Conservation (phyloP, 345 rosid genomes). For the Heritiera fomes region DNA sequence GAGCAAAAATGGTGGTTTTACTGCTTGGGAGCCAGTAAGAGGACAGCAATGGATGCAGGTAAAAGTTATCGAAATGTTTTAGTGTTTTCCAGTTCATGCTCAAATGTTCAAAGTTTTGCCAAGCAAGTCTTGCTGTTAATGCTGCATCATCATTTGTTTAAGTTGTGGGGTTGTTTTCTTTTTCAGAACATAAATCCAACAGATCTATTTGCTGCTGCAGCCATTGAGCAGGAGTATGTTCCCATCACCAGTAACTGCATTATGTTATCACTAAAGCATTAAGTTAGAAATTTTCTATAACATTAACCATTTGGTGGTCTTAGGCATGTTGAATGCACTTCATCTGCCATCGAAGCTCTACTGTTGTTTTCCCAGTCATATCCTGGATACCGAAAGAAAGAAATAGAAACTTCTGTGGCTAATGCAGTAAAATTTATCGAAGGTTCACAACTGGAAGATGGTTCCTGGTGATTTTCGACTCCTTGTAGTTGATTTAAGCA, state of each 20-base stretch:
- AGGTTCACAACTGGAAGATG: not conserved
- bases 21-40: constrained; percentile 22
- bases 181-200: constrained; percentile 15
- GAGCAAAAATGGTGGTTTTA: constrained; percentile 21
- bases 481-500: not conserved
- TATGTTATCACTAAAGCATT: not conserved
- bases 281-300: not conserved
- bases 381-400: constrained; percentile 7
- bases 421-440: constrained; percentile 12
- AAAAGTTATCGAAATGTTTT: not conserved
- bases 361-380: constrained; percentile 5
- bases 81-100: constrained; percentile 10
- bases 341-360: constrained; percentile 9
- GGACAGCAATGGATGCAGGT: constrained; percentile 15
- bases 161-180: not conserved
- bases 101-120: not conserved
- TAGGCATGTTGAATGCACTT: constrained; percentile 18
- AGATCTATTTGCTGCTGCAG: constrained; percentile 15
- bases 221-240: not conserved
- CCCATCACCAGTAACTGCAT: not conserved
- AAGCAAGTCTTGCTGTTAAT: not conserved
- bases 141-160: not conserved
- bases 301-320: not conserved
- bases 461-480: constrained; percentile 10
- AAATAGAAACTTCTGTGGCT: constrained; percentile 15